Evolutionary conservation across 2,329 filamentous ascomycete species (phyloP), one percentile per base, ranked within the genome.

Genomic region (Beauveria sp.): DNA sequence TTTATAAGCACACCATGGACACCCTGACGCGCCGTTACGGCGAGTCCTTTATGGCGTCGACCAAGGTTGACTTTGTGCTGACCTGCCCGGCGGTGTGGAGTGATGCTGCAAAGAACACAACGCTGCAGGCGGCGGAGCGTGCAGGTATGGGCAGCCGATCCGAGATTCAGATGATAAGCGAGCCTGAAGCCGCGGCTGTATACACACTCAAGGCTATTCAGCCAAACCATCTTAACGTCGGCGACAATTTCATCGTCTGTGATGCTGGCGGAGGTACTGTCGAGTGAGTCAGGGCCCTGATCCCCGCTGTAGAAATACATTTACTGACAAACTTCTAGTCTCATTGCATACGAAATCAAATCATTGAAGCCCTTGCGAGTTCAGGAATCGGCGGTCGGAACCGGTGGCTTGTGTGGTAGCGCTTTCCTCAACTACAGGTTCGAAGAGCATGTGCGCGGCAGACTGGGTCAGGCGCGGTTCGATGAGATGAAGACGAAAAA

Each of bases 61-160:
- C 89, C 5, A 86, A 86, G 67, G 86, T 91, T 45, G 86, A 93
- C 64, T 93, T 90, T 67, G 88, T 93, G 54, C 79, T 95, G 61
- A 93, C 90, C 1, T 90, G 89, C 57, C 90, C 90, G 8, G 90
- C 90, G 8, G 89, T 93, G 8, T 95, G 90, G 90, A 90, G 86
- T 26, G 90, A 95, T 71, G 84, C 88, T 0, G 90, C 90, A n/a
- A 93, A 93, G 76, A 90, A 91, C 72, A 89, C 89, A 6, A 93
- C 90, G 2, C 74, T 92, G 54, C 84, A 89, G 70, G 90, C 90
- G 6, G 90, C 90, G 12, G 88, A 92, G 75, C 79, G 86, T 62
- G 90, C 90, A 0, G 90, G 90, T 3, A 91, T 93, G 87, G 90
- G 89, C 5, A 82, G 77, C 2, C 82, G 83, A 62, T 83, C 84